A percentile compares a stretch with the other conserved stretches of the same genome.
These are phyloP conservation scores for Myrica gale DNA, from an alignment of 306 rosid genomes.

Conservation along the genomic window DNA sequence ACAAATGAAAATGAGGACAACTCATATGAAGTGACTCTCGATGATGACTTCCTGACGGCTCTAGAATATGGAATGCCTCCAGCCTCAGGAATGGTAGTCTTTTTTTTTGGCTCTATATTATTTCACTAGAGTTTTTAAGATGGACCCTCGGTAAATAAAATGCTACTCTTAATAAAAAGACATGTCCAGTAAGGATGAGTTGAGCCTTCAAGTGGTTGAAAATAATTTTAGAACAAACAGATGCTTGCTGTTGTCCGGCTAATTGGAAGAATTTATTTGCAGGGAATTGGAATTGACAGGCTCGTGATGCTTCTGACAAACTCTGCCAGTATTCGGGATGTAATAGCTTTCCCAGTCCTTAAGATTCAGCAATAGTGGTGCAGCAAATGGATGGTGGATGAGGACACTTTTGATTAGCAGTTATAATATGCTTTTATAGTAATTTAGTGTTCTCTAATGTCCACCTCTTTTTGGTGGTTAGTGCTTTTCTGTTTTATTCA, in stretches of 20 bases:
- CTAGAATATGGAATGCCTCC: conserved; percentile 99
- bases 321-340: conserved; percentile 91
- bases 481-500: not conserved
- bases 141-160: not conserved
- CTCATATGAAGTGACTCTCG: conserved; percentile 78
- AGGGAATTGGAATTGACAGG: conserved; percentile 98
- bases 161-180: not conserved
- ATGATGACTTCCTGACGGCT: conserved; percentile 90
- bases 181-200: not conserved
- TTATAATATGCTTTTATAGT: not conserved
- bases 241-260: no score
- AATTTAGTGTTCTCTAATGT: not conserved
- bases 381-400: not conserved
- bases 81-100: conserved; percentile 87
- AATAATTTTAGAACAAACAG: no score
- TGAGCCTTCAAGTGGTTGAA: no score
- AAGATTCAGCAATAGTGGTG: conserved; percentile 56
- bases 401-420: conserved; percentile 6
- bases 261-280: conserved; percentile 30
- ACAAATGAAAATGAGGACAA: conserved; percentile 54
- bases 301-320: conserved; percentile 93
- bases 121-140: not conserved
- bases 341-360: conserved; percentile 93
- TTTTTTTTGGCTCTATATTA: conserved; percentile 16
- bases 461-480: not conserved